A percentile compares a stretch with the other conserved stretches of the same genome.
phyloP scores from a whole-genome alignment of 768 basidiomycete species.

The Lactarius evosmus region DNA sequence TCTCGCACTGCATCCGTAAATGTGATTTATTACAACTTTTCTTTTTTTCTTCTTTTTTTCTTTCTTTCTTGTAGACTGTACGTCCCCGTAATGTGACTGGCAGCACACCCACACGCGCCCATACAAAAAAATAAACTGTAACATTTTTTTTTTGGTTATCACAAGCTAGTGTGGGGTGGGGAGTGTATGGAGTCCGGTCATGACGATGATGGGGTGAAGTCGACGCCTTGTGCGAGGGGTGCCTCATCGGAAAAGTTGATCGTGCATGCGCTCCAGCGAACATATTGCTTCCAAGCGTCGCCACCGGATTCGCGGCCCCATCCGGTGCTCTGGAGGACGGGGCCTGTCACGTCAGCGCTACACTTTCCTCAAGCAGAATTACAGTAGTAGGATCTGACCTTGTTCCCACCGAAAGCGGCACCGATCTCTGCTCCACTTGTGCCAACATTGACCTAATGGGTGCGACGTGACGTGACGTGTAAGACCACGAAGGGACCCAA shows the following conservation, averaged over 20 bases:
- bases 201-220: slow-evolving; percentile 52
- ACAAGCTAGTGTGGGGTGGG: neutral
- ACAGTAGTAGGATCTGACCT: slow-evolving; percentile 46
- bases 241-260: slow-evolving; percentile 89
- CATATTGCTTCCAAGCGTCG: slow-evolving; percentile 98
- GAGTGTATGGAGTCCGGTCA: neutral
- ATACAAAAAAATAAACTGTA: slow-evolving; percentile 23
- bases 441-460: slow-evolving; percentile 63
- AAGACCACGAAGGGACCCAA: too few relatives aligned
- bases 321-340: slow-evolving; percentile 62
- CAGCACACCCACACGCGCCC: slow-evolving; percentile 5
- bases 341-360: neutral
- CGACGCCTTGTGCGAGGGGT: slow-evolving; percentile 91
- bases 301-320: slow-evolving; percentile 97
- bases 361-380: too few relatives aligned
- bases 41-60: neutral
- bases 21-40: slow-evolving; percentile 28
- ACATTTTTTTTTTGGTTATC: slow-evolving; percentile 5
- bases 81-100: slow-evolving; percentile 20
- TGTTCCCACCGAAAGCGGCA: slow-evolving; percentile 93
- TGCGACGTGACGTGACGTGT: too few relatives aligned
- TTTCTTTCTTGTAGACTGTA: slow-evolving; percentile 20
- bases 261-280: slow-evolving; percentile 89
- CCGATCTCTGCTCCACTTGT: slow-evolving; percentile 73
- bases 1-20: slow-evolving; percentile 28